These are phyloP conservation scores for Aspergillus awamori DNA, from an alignment of 2,329 filamentous ascomycete species.

Conservation along the genomic window DNA sequence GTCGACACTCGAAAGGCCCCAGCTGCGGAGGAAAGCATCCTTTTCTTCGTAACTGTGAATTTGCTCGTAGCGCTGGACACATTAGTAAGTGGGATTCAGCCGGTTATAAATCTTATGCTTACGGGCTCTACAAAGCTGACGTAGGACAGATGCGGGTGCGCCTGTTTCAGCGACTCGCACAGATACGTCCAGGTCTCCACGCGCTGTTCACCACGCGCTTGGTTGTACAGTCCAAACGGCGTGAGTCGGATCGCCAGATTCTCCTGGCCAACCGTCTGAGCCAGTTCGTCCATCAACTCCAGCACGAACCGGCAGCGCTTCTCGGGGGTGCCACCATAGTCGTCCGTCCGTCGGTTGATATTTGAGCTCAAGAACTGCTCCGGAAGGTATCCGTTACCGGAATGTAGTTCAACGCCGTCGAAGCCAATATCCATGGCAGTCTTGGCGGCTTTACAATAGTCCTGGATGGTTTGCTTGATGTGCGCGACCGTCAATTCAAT, in stretches of 20 bases:
- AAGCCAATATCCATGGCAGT: conserved; percentile 60
- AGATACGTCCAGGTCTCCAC: conserved; percentile 58
- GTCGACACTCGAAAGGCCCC: conserved; percentile 51
- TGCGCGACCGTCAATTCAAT: conserved; percentile 51
- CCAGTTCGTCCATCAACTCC: conserved; percentile 55
- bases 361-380: conserved; percentile 58
- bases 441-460: conserved; percentile 50
- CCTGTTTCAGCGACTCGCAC: conserved; percentile 52
- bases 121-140: conserved; percentile 60
- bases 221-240: conserved; percentile 57
- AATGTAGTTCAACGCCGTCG: conserved; percentile 56
- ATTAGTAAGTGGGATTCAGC: not conserved
- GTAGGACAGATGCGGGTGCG: conserved; percentile 52
- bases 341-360: conserved; percentile 54
- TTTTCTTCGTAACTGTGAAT: conserved; percentile 55
- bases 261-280: conserved; percentile 49
- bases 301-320: conserved; percentile 60
- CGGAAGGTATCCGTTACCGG: conserved; percentile 55
- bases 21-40: conserved; percentile 52
- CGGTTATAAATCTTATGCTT: conserved; percentile 1
- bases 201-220: conserved; percentile 54
- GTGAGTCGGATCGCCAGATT: conserved; percentile 51
- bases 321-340: conserved; percentile 55
- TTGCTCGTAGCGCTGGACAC: conserved; percentile 52
- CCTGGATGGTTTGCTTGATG: conserved; percentile 47